Percentiles rank a stretch among this genome's conserved stretches.
phyloP scores from a whole-genome alignment of 1,139 yeast species.

The Trichomonascaceae sp. region DNA sequence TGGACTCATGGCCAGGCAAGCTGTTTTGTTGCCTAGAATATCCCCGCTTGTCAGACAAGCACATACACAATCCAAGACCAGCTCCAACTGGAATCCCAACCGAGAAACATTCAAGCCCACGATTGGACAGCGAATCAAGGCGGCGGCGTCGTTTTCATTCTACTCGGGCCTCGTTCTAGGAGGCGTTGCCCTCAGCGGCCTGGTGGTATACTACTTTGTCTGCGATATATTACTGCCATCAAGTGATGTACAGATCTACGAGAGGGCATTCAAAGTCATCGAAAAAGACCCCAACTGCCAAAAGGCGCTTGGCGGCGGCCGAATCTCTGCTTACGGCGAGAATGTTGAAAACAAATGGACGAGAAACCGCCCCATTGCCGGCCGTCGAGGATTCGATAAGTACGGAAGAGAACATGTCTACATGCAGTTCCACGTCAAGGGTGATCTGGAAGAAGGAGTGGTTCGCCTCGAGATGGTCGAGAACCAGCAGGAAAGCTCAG shows the following conservation, averaged over 20 bases:
- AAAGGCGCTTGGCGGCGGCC: constrained; percentile 40
- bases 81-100: too few relatives aligned
- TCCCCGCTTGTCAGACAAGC: too few relatives aligned
- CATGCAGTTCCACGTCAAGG: constrained; percentile 81
- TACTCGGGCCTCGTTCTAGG: constrained; percentile 40
- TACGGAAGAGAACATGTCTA: constrained; percentile 70
- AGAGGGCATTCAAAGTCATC: constrained; percentile 66
- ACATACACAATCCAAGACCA: too few relatives aligned
- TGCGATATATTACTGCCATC: constrained; percentile 76
- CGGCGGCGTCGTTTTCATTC: constrained; percentile 31
- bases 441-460: constrained; percentile 44
- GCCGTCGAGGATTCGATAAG: constrained; percentile 38
- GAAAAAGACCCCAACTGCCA: constrained; percentile 56
- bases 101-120: too few relatives aligned
- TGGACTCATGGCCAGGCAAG: too few relatives aligned
- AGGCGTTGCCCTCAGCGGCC: constrained; percentile 43
- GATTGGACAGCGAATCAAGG: neutral
- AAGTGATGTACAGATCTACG: constrained; percentile 83
- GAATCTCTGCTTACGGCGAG: constrained; percentile 79
- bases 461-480: constrained; percentile 65
- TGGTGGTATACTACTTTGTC: constrained; percentile 64
- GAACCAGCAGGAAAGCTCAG: constrained; percentile 13
- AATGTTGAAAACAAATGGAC: constrained; percentile 52
- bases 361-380: constrained; percentile 67
- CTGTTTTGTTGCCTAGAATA: too few relatives aligned